These are phyloP conservation scores for Cladosporium sp. DNA, from an alignment of 2,329 filamentous ascomycete species.

Conservation along the genomic window DNA sequence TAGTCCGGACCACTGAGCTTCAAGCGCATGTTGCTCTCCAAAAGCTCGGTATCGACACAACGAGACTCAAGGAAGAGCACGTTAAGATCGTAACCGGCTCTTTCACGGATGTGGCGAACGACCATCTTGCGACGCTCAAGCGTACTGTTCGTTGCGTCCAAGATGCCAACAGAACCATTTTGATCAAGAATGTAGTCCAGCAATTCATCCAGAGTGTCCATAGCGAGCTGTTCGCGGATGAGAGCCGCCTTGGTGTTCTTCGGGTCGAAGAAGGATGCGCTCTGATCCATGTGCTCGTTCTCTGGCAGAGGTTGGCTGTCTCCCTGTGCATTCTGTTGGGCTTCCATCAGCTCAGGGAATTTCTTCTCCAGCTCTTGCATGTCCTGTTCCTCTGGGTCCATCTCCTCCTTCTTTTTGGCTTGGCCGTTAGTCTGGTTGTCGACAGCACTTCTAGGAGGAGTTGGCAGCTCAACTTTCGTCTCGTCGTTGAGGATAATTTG, in stretches of 20 bases:
- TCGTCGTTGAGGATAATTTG: constrained; percentile 62
- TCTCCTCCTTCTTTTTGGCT: constrained; percentile 30
- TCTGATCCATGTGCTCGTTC: constrained; percentile 72
- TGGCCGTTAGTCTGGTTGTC: constrained; percentile 29
- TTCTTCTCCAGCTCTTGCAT: constrained; percentile 27
- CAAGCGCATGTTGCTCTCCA: constrained; percentile 95
- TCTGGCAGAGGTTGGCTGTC: constrained; percentile 21
- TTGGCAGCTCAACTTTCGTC: constrained; percentile 40
- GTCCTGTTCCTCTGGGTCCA: constrained; percentile 33
- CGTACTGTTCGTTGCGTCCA: constrained; percentile 97
- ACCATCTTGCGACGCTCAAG: constrained; percentile 79
- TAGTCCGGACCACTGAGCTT: constrained; percentile 97
- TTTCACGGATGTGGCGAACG: constrained; percentile 70
- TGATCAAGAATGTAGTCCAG: constrained; percentile 81
- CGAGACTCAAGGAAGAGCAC: constrained; percentile 95
- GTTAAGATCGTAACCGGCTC: constrained; percentile 80
- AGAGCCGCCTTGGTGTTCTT: constrained; percentile 78
- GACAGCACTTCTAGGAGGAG: constrained; percentile 31
- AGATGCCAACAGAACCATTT: constrained; percentile 86
- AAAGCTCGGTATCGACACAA: constrained; percentile 77
- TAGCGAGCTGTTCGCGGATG: constrained; percentile 85
- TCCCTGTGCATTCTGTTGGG: constrained; percentile 10
- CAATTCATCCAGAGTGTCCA: constrained; percentile 89
- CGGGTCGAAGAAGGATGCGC: constrained; percentile 91
- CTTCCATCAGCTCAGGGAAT: constrained; percentile 19